Evolutionary conservation across 148 eudicot species (phyloP), one percentile per base, ranked within the genome.

Genomic region (Rhododendron ovatum): DNA sequence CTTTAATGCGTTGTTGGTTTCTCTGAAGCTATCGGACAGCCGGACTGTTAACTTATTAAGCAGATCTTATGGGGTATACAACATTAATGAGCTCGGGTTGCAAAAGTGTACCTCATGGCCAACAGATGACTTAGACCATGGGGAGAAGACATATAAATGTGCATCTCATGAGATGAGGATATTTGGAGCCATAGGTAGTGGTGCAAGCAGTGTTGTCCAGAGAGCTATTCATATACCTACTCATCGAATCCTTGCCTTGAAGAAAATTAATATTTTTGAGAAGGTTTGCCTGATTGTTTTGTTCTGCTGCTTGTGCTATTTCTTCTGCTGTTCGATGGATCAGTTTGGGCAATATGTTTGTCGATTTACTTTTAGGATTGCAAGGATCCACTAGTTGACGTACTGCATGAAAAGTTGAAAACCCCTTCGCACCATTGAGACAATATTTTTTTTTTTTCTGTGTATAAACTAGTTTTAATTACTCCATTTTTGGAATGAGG

Each of bases 131-230:
- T 53, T 69, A 2, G 94, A 90, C 65, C 87, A 87, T 82, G 84
- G 89, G 35, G 99, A 96, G 82, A 96, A 89, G 91, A 95, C 96
- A 5, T 96, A 92, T 74, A 91, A 87, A 20, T 94, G 96, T 89
- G 96, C 98, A 50, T 96, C 99, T 33, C 92, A 89, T 90, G 99
- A 96, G 92, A 96, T 94, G 98, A 91, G 98, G 89, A 69, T 96
- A 69, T 96, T 93, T 93, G 99, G 98, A 84, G 92, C 98, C 67
- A 96, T 96, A 26, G 99, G 99, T 84, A 92, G 96, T 89, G 99
- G 98, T 79, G 99, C 99, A 51, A 96, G 99, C 91, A 96, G 99
- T 91, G 92, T 96, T 88, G 99, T 95, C 86, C 98, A 96, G 89
- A 90, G 98, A 91, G 99, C 99, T 80, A 90, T 96, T 86, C 99